Evolutionary conservation across 371 early-diverging fungal species (phyloP), one percentile per base, ranked within the genome.

Genomic region (Zopfochytrium polystomum): DNA sequence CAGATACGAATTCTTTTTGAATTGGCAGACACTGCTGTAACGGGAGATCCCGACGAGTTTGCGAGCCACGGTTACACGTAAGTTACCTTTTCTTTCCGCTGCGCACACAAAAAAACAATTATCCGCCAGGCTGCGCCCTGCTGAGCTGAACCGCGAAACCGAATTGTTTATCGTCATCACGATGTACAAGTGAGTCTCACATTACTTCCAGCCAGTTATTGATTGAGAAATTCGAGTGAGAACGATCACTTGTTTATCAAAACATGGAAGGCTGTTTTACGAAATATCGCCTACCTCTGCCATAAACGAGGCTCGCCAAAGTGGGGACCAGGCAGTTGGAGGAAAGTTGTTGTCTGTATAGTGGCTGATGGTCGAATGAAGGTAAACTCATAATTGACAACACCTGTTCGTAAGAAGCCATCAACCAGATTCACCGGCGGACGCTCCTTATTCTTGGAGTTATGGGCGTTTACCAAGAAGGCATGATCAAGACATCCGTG

Each of bases 401-500:
- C n/a, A n/a, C n/a, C n/a, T n/a, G n/a, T n/a, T n/a, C n/a, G n/a
- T n/a, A n/a, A n/a, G n/a, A n/a, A n/a, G n/a, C n/a, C n/a, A n/a
- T n/a, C n/a, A n/a, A n/a, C n/a, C n/a, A n/a, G n/a, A n/a, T n/a
- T n/a, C n/a, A n/a, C n/a, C n/a, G n/a, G n/a, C n/a, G n/a, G n/a
- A n/a, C n/a, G 1, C 77, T 92, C n/a, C 80, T 85, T 26, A 82
- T 88, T 52, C 79, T 95, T 31, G 91, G 90, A 23, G 77, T 89
- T 53, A 79, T 93, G 78, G 95, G 95, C 5, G 85, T 86, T 7
- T 95, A 89, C 71, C 95, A 95, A 79, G 92, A 94, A 51, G 92
- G 91, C 18, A 79, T 95, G 25, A 42, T 79, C 70, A 75, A 77
- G 63, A 66, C 66, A 48, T 52, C 53, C 34, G 76, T 81, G 55